Conservation (phyloP, 2,329 filamentous ascomycete species). For the Emericellopsis atlantica region DNA sequence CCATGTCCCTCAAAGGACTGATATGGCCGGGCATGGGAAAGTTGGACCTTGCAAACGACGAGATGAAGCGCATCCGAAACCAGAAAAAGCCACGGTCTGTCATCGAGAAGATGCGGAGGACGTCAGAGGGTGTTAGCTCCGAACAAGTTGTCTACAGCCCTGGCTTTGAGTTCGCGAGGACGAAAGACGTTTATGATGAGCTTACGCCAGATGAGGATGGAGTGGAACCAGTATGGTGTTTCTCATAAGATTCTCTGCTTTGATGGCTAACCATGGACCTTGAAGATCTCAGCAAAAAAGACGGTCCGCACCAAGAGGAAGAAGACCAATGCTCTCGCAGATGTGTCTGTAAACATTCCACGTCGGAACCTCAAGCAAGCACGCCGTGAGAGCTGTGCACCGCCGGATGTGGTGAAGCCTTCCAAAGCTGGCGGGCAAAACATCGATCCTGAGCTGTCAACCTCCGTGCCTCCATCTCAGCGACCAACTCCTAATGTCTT, state of each 20-base stretch:
- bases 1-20: constrained; percentile 51
- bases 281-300: constrained; percentile 15
- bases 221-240: constrained; percentile 27
- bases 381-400: not conserved
- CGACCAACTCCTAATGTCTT: constrained; percentile 2
- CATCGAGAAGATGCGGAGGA: constrained; percentile 51
- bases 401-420: not conserved
- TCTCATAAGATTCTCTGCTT: not conserved
- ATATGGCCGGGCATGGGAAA: constrained; percentile 67
- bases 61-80: constrained; percentile 63
- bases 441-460: too few relatives aligned
- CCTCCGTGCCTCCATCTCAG: too few relatives aligned
- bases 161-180: constrained; percentile 34
- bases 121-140: constrained; percentile 50
- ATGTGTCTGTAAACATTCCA: constrained; percentile 21
- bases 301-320: constrained; percentile 16
- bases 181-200: constrained; percentile 48
- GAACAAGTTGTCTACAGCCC: constrained; percentile 51
- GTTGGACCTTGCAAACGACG: constrained; percentile 67
- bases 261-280: not conserved
- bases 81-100: constrained; percentile 66
- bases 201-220: constrained; percentile 28
- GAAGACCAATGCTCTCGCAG: constrained; percentile 15
- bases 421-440: not conserved
- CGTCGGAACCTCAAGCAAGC: constrained; percentile 6